Conservation (phyloP, 2,329 filamentous ascomycete species). For the Fonsecaea erecta region DNA sequence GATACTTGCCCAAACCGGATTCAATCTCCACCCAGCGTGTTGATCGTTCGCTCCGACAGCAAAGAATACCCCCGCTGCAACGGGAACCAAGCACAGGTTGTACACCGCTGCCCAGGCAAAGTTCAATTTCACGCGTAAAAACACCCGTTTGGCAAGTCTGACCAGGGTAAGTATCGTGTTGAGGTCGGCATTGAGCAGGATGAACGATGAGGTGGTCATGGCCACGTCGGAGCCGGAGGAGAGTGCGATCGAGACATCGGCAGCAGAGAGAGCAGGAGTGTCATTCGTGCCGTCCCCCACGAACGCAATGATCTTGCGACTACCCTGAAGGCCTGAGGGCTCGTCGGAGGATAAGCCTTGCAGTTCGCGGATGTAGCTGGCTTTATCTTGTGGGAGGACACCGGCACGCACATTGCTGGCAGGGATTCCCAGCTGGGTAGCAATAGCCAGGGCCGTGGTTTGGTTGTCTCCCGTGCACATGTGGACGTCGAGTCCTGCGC, state of each 20-base stretch:
- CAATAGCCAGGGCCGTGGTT: conserved; percentile 82
- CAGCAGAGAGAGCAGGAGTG: conserved; percentile 76
- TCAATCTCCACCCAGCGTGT: conserved; percentile 49
- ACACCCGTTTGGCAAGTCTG: conserved; percentile 71
- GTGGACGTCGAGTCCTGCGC: conserved; percentile 71
- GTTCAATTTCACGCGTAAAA: conserved; percentile 79
- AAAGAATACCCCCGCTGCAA: conserved; percentile 81
- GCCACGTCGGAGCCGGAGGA: conserved; percentile 82
- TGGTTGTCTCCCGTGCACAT: conserved; percentile 92
- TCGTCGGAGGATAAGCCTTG: conserved; percentile 54
- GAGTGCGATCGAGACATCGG: conserved; percentile 82
- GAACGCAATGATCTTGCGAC: conserved; percentile 71
- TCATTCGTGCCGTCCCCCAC: conserved; percentile 89
- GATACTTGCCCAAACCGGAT: conserved; percentile 75
- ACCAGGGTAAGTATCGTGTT: conserved; percentile 73
- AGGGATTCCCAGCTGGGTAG: conserved; percentile 73
- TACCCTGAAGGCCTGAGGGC: conserved; percentile 38
- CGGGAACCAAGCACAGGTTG: conserved; percentile 75
- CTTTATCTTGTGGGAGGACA: conserved; percentile 82
- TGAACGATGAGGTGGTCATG: conserved; percentile 79
- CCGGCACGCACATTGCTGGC: conserved; percentile 78
- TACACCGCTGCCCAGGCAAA: conserved; percentile 86
- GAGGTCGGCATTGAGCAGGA: conserved; percentile 74
- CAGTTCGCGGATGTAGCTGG: conserved; percentile 48
- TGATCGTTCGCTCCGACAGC: conserved; percentile 52